These are phyloP conservation scores for Schizosaccharomyces pombe DNA, from an alignment of 805 yeast species.

Conservation along the genomic window DNA sequence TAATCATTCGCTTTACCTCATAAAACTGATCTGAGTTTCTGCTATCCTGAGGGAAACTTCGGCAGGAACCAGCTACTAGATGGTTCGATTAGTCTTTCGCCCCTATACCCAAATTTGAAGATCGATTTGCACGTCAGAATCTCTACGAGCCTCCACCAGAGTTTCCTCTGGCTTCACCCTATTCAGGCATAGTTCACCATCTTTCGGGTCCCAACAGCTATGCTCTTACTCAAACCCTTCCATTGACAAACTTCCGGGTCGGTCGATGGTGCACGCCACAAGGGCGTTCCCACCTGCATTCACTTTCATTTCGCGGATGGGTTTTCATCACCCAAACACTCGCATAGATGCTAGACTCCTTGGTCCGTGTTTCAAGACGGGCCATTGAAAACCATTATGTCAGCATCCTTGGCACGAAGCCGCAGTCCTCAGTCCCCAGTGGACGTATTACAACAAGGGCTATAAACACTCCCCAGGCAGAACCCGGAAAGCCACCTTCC, in stretches of 20 bases:
- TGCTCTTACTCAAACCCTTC: slow-evolving; percentile 23
- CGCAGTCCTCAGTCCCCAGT: slow-evolving; percentile 17
- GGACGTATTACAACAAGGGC: slow-evolving; percentile 5
- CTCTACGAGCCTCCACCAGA: slow-evolving; percentile 26
- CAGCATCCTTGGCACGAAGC: slow-evolving; percentile 17
- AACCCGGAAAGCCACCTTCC: slow-evolving; percentile 17
- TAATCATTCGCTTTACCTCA: slow-evolving; percentile 22
- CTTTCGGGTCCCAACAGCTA: slow-evolving; percentile 25
- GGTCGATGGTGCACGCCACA: slow-evolving; percentile 21
- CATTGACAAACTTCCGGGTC: slow-evolving; percentile 18
- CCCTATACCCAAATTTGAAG: slow-evolving; percentile 24
- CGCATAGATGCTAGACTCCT: slow-evolving; percentile 22
- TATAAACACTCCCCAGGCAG: slow-evolving; percentile 13
- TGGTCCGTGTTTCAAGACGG: slow-evolving; percentile 23
- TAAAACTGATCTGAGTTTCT: slow-evolving; percentile 22
- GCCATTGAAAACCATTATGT: slow-evolving; percentile 17
- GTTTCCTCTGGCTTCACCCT: slow-evolving; percentile 25
- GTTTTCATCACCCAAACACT: slow-evolving; percentile 21
- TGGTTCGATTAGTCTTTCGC: slow-evolving; percentile 24
- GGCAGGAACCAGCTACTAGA: slow-evolving; percentile 24
- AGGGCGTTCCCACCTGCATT: slow-evolving; percentile 18
- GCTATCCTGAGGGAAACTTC: slow-evolving; percentile 23
- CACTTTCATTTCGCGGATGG: slow-evolving; percentile 22
- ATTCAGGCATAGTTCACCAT: slow-evolving; percentile 25
- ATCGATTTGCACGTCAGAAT: slow-evolving; percentile 25